Base-by-base conservation (phyloP, 495 filamentous ascomycete species). In the Penicillium riverlandense region DNA sequence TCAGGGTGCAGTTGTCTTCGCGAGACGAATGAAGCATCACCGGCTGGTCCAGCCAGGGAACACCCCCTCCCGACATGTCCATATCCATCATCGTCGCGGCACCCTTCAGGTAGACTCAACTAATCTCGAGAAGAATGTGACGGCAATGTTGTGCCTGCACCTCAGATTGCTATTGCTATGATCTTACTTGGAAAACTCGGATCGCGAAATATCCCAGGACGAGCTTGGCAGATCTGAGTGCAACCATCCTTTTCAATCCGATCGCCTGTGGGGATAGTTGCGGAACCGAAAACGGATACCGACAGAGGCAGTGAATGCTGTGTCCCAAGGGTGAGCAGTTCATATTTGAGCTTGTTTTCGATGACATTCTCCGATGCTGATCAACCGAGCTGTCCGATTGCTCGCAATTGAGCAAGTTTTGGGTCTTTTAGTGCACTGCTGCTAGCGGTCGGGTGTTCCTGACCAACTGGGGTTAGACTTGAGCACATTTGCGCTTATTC, bases 21-120 rank as follows among this genome's bases (percentile, higher is more conserved):
- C 74, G 63, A 32, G 59, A 69, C 7, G 71, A 73, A 47, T 74
- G 70, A 43, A 78, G 66, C 62, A 67, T 63, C 40, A 73, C 62
- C 27, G 70, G 71, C 43, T 63, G 53, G 35, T 69, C 62, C 1
- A 75, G 63, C 71, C 71, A 73, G 47, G 69, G 70, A 1, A 50
- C 31, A 12, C 34, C 37, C 8, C 45, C 35, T 7, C 35, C 15
- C 9, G 29, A 11, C 35, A 51, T 55, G 13, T 52, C 15, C 58
- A 51, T 61, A 13, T 54, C 45, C 49, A 49, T 56, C 16, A 53
- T 47, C 50, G 51, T 61, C 38, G 22, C 22, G 22, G 22, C 22
- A 22, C 22, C 4, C 4, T 22, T 22, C 22, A 22, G 22, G 6
- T 6, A 22, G 22, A 22, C 22, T 4, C 6, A 3, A 22, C 4